Conservation (phyloP, 805 yeast species). For the Ogataea methanolica region DNA sequence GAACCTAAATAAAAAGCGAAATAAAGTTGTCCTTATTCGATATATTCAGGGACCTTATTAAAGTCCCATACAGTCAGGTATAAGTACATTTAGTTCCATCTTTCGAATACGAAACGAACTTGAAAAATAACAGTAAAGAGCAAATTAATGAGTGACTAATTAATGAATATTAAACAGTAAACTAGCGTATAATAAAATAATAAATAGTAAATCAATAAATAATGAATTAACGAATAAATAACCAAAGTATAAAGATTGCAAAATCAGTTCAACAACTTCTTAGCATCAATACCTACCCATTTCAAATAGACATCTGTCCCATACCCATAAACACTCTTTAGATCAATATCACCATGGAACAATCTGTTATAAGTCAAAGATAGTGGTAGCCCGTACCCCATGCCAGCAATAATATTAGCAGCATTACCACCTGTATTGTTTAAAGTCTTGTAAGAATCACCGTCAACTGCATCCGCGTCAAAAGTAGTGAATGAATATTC, state of each 20-base stretch:
- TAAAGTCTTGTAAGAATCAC: slow-evolving; percentile 54
- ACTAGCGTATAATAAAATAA: background rate
- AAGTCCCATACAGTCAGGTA: no score
- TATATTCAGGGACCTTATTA: no score
- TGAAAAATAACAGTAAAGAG: background rate
- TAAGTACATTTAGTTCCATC: no score
- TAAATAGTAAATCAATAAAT: background rate
- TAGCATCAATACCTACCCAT: slow-evolving; percentile 32
- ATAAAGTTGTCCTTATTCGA: no score
- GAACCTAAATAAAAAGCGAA: no score
- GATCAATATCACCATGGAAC: slow-evolving; percentile 64
- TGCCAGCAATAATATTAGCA: slow-evolving; percentile 71
- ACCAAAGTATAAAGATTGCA: background rate
- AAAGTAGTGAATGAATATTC: slow-evolving; percentile 86
- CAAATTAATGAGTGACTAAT: background rate
- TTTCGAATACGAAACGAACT: background rate
- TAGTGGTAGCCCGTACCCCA: slow-evolving; percentile 93
- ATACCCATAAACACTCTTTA: slow-evolving; percentile 69
- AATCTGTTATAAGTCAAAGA: slow-evolving; percentile 70
- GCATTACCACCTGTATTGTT: slow-evolving; percentile 57
- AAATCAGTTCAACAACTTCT: slow-evolving; percentile 9
- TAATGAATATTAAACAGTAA: background rate
- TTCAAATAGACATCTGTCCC: slow-evolving; percentile 75
- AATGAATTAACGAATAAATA: background rate
- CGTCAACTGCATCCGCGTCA: slow-evolving; percentile 38